Conservation (phyloP, 192 early-diverging fungal species). For the Gaertneriomyces sp. region DNA sequence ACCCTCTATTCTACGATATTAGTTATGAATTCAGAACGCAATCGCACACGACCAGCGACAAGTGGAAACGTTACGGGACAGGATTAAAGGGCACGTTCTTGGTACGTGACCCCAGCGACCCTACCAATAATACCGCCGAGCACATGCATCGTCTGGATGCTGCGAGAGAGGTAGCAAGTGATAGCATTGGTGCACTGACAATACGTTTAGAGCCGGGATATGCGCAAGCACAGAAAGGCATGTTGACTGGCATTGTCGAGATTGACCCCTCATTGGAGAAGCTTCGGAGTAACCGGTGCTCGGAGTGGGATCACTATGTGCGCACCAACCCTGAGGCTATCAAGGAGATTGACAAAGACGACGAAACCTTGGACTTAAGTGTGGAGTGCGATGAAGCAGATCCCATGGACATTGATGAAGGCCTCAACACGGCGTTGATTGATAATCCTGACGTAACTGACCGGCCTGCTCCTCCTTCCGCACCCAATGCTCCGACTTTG, state of each 20-base stretch:
- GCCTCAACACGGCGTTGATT: not conserved
- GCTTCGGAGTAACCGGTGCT: not conserved
- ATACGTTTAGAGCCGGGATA: not conserved
- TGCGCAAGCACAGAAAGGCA: constrained; percentile 2
- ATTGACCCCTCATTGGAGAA: not conserved
- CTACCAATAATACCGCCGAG: not conserved
- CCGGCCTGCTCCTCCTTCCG: not conserved
- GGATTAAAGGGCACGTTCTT: not conserved
- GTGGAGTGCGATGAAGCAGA: not conserved
- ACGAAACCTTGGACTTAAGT: not conserved
- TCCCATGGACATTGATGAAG: not conserved
- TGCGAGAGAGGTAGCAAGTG: not conserved
- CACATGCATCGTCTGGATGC: not conserved
- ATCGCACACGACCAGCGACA: not conserved
- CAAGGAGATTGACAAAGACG: not conserved
- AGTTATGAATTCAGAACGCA: not conserved
- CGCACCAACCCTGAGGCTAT: not conserved
- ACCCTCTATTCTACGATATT: not conserved
- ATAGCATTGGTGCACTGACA: not conserved
- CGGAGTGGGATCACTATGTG: constrained; percentile 1
- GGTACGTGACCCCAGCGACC: not conserved
- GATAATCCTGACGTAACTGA: not conserved
- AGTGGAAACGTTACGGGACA: not conserved
- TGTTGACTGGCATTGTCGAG: constrained; percentile 7
- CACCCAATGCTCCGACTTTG: not conserved